These are phyloP conservation scores for Pezicula radicicola DNA, from an alignment of 2,329 filamentous ascomycete species.

Conservation along the genomic window DNA sequence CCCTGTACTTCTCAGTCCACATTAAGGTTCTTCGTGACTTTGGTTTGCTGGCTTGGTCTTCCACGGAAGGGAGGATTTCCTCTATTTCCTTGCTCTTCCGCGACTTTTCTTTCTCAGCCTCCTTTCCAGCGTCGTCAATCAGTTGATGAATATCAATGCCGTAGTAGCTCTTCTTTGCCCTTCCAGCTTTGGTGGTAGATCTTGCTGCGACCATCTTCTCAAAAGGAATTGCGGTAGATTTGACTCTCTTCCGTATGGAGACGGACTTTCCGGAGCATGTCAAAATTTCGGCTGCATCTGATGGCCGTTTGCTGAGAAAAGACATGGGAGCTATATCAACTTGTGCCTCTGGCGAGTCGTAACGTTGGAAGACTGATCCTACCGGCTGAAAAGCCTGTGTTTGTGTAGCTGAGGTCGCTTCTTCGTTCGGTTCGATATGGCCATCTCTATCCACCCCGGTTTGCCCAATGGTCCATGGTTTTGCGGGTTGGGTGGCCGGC, in stretches of 20 bases:
- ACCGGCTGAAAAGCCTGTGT: no score
- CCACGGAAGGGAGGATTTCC: slow-evolving; percentile 35
- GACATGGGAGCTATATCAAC: no score
- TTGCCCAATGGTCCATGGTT: no score
- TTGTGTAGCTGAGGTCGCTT: no score
- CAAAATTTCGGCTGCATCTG: slow-evolving; percentile 17
- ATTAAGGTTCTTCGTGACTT: slow-evolving; percentile 50
- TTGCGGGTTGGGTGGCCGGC: no score
- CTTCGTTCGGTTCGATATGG: not conserved
- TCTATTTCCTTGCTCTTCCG: slow-evolving; percentile 40
- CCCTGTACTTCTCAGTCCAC: slow-evolving; percentile 98
- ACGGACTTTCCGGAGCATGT: slow-evolving; percentile 47
- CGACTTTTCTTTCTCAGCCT: slow-evolving; percentile 24
- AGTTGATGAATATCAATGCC: slow-evolving; percentile 88
- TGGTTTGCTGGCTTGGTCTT: slow-evolving; percentile 24
- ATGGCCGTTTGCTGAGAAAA: slow-evolving; percentile 7
- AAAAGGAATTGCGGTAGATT: slow-evolving; percentile 49
- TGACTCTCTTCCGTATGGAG: slow-evolving; percentile 52
- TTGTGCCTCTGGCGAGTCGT: not conserved
- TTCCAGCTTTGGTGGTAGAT: slow-evolving; percentile 63
- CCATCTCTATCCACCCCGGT: not conserved
- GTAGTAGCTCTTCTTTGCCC: slow-evolving; percentile 77
- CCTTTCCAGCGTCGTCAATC: slow-evolving; percentile 66
- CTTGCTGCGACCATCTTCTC: slow-evolving; percentile 66
- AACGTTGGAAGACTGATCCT: no score